Evolutionary conservation across 2,329 filamentous ascomycete species (phyloP).

Genomic region (Cordyceps cateniannulata): DNA sequence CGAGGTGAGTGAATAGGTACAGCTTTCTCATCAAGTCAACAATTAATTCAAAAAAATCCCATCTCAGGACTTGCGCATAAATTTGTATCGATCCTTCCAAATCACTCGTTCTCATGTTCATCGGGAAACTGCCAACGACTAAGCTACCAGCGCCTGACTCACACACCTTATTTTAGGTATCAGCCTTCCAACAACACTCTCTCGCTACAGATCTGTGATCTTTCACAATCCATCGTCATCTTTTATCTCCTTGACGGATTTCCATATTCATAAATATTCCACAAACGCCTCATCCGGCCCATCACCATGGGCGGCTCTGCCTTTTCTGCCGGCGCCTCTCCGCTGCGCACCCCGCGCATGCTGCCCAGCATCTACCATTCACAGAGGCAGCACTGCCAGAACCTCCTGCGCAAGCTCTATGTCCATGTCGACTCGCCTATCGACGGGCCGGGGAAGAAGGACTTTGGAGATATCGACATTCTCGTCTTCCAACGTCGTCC

Average conservation of each 20-base stretch:
- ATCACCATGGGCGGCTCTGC: conserved; percentile 58
- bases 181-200: not conserved
- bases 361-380: conserved; percentile 46
- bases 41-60: no score
- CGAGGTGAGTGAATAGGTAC: no score
- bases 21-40: no score
- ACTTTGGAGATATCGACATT: conserved; percentile 70
- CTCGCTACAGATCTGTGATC: not conserved
- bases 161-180: no score
- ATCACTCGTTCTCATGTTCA: no score
- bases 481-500: conserved; percentile 40
- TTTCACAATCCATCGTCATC: not conserved
- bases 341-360: conserved; percentile 62
- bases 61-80: no score
- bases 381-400: conserved; percentile 40
- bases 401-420: conserved; percentile 45
- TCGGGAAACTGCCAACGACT: no score
- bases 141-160: no score
- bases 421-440: conserved; percentile 51
- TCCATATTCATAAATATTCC: not conserved
- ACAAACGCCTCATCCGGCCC: not conserved
- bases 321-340: conserved; percentile 41
- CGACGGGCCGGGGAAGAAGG: conserved; percentile 61
- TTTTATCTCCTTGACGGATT: not conserved
- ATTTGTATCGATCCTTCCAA: no score